phyloP scores from a whole-genome alignment of 768 basidiomycete species.

The Tricholoma sp. region DNA sequence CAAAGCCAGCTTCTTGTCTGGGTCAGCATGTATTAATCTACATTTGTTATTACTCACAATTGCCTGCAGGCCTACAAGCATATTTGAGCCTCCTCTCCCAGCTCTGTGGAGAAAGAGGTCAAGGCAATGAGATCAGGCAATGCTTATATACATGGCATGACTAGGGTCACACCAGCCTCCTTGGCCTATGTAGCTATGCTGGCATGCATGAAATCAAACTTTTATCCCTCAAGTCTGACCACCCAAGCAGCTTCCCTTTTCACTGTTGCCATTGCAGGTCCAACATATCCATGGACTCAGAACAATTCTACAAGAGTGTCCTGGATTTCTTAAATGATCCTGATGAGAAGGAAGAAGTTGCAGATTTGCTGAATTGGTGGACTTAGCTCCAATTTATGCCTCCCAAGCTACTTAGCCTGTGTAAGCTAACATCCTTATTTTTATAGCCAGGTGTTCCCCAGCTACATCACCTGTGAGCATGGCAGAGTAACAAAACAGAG shows the following conservation, averaged over 20 bases:
- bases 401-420: neutral
- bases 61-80: neutral
- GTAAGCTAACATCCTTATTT: neutral
- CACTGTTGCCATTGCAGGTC: neutral
- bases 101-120: neutral
- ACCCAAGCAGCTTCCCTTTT: neutral
- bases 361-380: constrained; percentile 4
- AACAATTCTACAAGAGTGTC: neutral
- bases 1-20: constrained; percentile 16
- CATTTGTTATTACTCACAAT: neutral
- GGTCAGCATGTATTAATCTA: constrained; percentile 1
- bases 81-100: neutral
- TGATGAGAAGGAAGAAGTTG: neutral
- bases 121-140: neutral
- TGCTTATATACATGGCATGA: constrained; percentile 11
- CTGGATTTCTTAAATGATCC: neutral
- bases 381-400: neutral
- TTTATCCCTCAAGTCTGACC: neutral
- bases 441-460: neutral
- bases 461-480: neutral
- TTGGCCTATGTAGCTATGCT: constrained; percentile 10
- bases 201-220: neutral
- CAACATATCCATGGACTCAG: neutral
- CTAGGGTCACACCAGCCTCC: constrained; percentile 5
- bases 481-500: neutral